Percentiles rank a stretch among this genome's conserved stretches.
Evolutionary conservation across 768 basidiomycete species (phyloP).

Genomic region (Tulasnella sp.): DNA sequence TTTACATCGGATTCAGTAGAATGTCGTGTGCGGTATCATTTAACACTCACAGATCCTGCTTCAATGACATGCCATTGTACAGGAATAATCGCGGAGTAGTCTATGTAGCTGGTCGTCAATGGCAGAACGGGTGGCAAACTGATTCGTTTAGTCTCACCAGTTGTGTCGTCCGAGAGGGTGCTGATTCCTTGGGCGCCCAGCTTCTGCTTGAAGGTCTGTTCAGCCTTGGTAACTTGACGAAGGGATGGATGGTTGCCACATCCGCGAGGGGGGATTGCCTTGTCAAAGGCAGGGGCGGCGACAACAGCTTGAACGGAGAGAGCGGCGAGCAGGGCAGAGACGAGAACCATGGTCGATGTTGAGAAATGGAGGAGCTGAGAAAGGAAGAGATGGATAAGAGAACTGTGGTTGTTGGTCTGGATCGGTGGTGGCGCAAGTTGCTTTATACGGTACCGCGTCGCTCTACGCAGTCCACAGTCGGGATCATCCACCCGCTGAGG

Average conservation of each 20-base stretch:
- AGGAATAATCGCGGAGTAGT: background rate
- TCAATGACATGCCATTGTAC: conserved; percentile 9
- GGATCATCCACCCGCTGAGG: no score
- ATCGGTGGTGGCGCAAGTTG: no score
- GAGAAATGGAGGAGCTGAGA: no score
- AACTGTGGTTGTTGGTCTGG: no score
- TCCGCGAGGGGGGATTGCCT: background rate
- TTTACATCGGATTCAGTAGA: background rate
- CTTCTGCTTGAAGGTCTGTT: background rate
- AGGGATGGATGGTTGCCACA: background rate
- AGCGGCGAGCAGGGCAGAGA: background rate
- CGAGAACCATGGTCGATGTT: no score
- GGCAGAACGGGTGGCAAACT: no score
- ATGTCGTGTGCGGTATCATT: background rate
- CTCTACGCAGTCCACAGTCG: no score
- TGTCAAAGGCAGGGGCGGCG: background rate
- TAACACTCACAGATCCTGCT: background rate
- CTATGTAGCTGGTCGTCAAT: background rate
- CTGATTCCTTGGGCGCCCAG: background rate
- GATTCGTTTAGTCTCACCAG: background rate
- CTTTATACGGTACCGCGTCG: no score
- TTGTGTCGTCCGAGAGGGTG: background rate
- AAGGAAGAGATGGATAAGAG: no score
- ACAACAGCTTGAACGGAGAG: background rate
- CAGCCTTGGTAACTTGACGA: conserved; percentile 1